Base-by-base conservation (phyloP, 2,329 filamentous ascomycete genomes). In the Penicillium thymicola region DNA sequence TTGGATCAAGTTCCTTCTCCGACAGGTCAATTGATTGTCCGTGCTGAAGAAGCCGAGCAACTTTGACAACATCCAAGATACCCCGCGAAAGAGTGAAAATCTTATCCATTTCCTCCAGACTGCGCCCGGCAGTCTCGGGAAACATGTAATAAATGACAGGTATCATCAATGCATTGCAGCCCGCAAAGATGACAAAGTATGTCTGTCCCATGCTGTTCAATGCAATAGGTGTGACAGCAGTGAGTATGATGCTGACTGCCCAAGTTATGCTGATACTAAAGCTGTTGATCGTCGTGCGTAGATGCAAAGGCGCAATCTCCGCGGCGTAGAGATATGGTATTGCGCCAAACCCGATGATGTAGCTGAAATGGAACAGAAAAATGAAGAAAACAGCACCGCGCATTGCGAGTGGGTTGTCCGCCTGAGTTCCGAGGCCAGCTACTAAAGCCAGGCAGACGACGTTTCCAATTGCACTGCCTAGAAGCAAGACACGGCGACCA, bases 281-380 rank as follows among this genome's bases (percentile, higher is more conserved):
- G 21, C 63, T 63, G 57, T 59, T 65, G 54, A 66, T 65, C 2
- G 63, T 65, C 3, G 63, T 55, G n/a, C 64, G 61, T 13, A 66
- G 51, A 28, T 64, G 58, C 27, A 65, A 55, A 3, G 64, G 64
- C 8, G 63, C 54, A 38, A 66, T 53, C 30, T 66, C 64, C 2
- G 64, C 52, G 9, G 59, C 60, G 36, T 65, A 66, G 7, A 66
- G 52, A 34, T 65, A 66, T n/a, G 64, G 64, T 16, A 66, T 65
- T 1, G 61, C 61, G 9, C 64, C 63, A 28, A 61, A 65, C 0
- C 64, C 64, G 13, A 65, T 58, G 44, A 64, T 64, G 36, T 65
- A 66, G 38, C 53, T 60, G 57, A 66, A 64, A 46, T 66, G 64
- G 14, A 64, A 66, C 5, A 66, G 46, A 27, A 66, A 66, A 10